Conservation (phyloP, 2,329 filamentous ascomycete genomes). For the Epichloe typhina region DNA sequence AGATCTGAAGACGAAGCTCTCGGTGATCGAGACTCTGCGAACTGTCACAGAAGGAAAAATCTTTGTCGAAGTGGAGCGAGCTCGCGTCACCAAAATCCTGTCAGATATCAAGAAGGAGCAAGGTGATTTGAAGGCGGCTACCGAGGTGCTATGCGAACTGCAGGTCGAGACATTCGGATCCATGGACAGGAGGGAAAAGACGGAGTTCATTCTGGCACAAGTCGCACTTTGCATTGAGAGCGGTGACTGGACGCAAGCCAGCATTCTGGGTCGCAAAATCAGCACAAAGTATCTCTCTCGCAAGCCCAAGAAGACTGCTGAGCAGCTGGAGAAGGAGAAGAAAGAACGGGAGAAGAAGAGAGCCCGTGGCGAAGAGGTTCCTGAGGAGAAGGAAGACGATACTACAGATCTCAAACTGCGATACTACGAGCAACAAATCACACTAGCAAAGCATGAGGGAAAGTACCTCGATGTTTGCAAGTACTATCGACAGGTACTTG, state of each 20-base stretch:
- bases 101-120: conserved; percentile 97
- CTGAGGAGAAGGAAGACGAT: conserved; percentile 69
- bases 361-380: conserved; percentile 65
- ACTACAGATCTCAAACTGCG: conserved; percentile 91
- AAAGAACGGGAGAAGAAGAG: conserved; percentile 81
- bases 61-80: conserved; percentile 96
- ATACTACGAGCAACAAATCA: conserved; percentile 97
- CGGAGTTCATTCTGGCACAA: conserved; percentile 94
- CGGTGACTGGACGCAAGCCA: conserved; percentile 90
- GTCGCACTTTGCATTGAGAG: conserved; percentile 90
- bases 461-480: conserved; percentile 98
- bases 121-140: conserved; percentile 79
- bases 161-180: conserved; percentile 98
- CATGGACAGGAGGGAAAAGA: conserved; percentile 95
- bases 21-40: conserved; percentile 85
- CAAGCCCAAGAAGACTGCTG: conserved; percentile 79
- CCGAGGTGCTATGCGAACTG: conserved; percentile 89
- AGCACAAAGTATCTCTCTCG: conserved; percentile 84
- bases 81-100: conserved; percentile 84
- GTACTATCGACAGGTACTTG: conserved; percentile 90
- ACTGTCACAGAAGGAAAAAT: conserved; percentile 99
- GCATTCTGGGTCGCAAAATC: conserved; percentile 91
- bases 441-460: conserved; percentile 86
- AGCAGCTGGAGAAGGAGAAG: conserved; percentile 81
- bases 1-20: conserved; percentile 74